Conservation (phyloP, 2,329 filamentous ascomycete species). For the Calonectria leucothoes region DNA sequence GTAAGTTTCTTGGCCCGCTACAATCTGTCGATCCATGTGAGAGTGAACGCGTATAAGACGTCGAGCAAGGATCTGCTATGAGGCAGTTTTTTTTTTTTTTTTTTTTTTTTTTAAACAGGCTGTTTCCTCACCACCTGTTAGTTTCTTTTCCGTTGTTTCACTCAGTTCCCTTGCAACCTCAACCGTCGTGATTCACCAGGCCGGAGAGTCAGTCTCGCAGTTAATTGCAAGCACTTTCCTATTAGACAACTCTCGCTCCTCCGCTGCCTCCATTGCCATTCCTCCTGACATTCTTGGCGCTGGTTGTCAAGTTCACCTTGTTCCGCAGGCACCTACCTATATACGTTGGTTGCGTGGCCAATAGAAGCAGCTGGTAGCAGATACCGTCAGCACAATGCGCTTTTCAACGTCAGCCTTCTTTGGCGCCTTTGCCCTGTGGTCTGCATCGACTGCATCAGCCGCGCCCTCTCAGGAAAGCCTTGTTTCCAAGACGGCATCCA, state of each 20-base stretch:
- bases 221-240: neutral
- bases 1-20: neutral
- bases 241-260: neutral
- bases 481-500: neutral
- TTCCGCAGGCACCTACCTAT: neutral
- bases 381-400: slow-evolving; percentile 25
- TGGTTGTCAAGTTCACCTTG: slow-evolving; percentile 1
- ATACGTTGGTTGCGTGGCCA: neutral
- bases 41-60: neutral
- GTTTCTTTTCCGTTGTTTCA: neutral
- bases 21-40: neutral
- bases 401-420: slow-evolving; percentile 27
- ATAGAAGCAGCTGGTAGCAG: neutral
- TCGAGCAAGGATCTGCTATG: neutral
- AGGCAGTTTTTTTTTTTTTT: too few relatives aligned
- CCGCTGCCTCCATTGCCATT: neutral
- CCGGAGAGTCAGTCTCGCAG: neutral
- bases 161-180: neutral
- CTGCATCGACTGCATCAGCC: slow-evolving; percentile 19
- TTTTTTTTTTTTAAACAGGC: too few relatives aligned
- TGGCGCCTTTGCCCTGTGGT: slow-evolving; percentile 20
- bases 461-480: neutral
- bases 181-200: neutral
- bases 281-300: neutral
- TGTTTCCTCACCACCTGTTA: neutral